Evolutionary conservation across 352 stramenopile genomes (phyloP), one percentile per base, ranked within the genome.

Genomic region (Globisporangium barbulae): DNA sequence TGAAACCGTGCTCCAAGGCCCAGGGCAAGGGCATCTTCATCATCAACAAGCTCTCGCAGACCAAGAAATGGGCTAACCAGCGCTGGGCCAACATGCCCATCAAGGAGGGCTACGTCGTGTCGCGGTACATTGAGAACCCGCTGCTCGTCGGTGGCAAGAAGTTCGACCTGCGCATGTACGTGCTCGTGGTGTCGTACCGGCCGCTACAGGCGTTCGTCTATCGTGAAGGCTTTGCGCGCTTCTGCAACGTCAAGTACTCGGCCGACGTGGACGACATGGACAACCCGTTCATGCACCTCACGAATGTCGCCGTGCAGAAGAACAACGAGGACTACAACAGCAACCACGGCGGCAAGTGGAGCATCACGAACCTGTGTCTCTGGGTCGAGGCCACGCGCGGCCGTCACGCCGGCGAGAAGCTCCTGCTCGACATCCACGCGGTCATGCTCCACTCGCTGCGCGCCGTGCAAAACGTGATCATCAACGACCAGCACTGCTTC

Each of bases 21-120:
- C 92, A 98, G 73, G 92, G 92, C 21, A 97, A 96, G 63, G 91
- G 92, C 30, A 97, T 98, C 45, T 98, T 97, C 68, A 94, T 98
- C 65, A 89, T 98, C 59, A 97, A 95, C 63, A 97, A 97, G 53
- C 78, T 97, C 12, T 90, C 88, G 3, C 92, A 98, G 67, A 93
- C 92, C 53, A 97, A 94, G 64, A 92, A 97, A 56, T 98, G 91
- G 90, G 83, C 79, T 5, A 94, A 89, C 61, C 76, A 84, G 45
- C 79, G 76, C 21, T 83, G 71, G 74, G 72, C 67, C 55, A 92
- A 85, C 61, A 84, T 81, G 64, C 78, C 84, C 0, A 73, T 88
- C 37, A 94, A 90, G 45, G 91, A 97, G 63, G 78, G 85, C 5
- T 98, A 97, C 62, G 77, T 97, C 1, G 84, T 96, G 3, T 94